Conservation (phyloP, 192 early-diverging fungal genomes). For the Endogone sp. region DNA sequence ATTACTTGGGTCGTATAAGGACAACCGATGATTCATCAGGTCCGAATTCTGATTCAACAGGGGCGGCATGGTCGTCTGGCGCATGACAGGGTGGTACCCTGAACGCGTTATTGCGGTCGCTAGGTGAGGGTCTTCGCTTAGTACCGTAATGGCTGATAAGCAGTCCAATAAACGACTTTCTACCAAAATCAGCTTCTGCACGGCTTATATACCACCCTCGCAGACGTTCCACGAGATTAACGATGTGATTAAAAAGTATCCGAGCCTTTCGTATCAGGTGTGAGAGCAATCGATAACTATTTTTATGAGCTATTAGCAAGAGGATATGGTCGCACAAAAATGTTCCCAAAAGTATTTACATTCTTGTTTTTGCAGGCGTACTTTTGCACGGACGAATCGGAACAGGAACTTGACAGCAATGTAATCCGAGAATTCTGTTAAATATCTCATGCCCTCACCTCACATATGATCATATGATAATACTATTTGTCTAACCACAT, state of each 20-base stretch:
- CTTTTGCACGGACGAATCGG: not conserved
- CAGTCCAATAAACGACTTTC: not conserved
- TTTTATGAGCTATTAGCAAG: no score
- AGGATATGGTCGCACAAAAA: no score
- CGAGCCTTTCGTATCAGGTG: slow-evolving; percentile 57
- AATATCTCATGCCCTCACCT: not conserved
- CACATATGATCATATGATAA: no score
- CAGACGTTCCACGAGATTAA: slow-evolving; percentile 32
- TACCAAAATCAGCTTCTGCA: slow-evolving; percentile 41
- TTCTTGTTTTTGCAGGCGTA: not conserved
- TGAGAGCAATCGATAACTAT: no score
- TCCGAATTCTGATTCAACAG: not conserved
- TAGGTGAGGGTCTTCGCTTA: slow-evolving; percentile 1
- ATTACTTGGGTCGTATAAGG: not conserved
- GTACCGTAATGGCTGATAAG: not conserved
- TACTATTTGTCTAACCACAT: no score
- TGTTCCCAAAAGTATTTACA: no score
- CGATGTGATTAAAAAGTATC: slow-evolving; percentile 35
- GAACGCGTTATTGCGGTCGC: slow-evolving; percentile 50
- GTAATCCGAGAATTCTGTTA: not conserved
- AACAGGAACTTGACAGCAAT: not conserved
- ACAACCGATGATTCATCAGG: not conserved
- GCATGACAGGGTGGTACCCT: slow-evolving; percentile 53
- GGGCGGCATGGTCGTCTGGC: slow-evolving; percentile 50
- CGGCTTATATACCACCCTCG: slow-evolving; percentile 42